Evolutionary conservation across 179 eudicot genomes (phyloP).

Genomic region (Camellia oleifera): DNA sequence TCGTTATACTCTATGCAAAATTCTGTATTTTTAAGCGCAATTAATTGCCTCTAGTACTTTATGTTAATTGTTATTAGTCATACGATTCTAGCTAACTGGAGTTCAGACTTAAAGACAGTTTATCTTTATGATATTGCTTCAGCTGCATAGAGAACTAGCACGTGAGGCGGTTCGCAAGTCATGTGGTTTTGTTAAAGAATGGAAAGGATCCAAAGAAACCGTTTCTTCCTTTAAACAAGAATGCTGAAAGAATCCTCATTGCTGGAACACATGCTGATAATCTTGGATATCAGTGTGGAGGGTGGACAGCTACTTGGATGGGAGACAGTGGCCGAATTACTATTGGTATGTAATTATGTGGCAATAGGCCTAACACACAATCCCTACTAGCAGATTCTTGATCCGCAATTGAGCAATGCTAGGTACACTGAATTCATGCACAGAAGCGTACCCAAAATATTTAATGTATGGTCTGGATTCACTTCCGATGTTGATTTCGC

Average conservation of each 20-base stretch:
- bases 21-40: not conserved
- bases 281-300: conserved; percentile 79
- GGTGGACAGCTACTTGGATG: conserved; percentile 74
- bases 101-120: no score
- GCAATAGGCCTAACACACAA: no score
- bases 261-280: conserved; percentile 82
- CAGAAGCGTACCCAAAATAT: no score
- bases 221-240: conserved; percentile 63
- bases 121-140: no score
- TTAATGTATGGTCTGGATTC: no score
- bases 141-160: conserved; percentile 75
- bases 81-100: no score
- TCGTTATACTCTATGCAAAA: not conserved
- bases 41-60: no score
- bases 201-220: conserved; percentile 59
- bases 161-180: conserved; percentile 88
- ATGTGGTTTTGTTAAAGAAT: conserved; percentile 70
- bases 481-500: no score
- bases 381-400: no score
- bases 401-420: no score
- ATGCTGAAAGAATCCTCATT: conserved; percentile 60
- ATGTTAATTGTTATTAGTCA: no score
- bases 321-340: conserved; percentile 77
- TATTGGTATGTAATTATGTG: conserved; percentile 41
- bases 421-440: no score